A percentile compares a stretch with the other conserved stretches of the same genome.
phyloP scores from a whole-genome alignment of 1,139 yeast species.

The Debaryomycetaceae sp. region DNA sequence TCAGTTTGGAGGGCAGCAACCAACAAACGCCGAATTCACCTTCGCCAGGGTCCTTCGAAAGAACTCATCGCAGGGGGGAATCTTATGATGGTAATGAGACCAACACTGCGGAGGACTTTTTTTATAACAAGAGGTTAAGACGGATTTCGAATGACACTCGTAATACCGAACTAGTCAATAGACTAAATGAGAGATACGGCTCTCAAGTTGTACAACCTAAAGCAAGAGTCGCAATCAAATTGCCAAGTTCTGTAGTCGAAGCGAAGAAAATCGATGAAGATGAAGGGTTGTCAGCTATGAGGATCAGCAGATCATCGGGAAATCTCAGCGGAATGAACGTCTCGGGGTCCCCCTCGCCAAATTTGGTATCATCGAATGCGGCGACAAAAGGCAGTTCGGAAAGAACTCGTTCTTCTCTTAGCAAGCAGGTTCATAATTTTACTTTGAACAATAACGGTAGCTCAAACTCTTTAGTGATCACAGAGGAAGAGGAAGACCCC shows the following conservation, averaged over 20 bases:
- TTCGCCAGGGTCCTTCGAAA: conserved; percentile 9
- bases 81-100: conserved; percentile 4
- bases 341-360: conserved; percentile 10
- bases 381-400: neutral
- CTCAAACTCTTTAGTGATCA: conserved; percentile 24
- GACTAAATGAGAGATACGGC: conserved; percentile 16
- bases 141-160: conserved; percentile 1
- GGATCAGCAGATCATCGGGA: conserved; percentile 36
- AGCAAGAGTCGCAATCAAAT: conserved; percentile 25
- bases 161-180: conserved; percentile 11
- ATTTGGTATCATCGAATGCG: conserved; percentile 10
- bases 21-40: conserved; percentile 15
- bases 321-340: conserved; percentile 17
- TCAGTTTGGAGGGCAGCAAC: conserved; percentile 14
- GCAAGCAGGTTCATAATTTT: conserved; percentile 16
- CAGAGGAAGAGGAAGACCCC: conserved; percentile 17
- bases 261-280: conserved; percentile 28
- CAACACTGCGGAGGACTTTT: conserved; percentile 10
- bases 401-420: conserved; percentile 17
- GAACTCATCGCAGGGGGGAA: conserved; percentile 1
- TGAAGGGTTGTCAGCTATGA: conserved; percentile 38
- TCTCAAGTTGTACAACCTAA: conserved; percentile 49
- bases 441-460: conserved; percentile 27
- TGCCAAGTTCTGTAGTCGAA: conserved; percentile 40
- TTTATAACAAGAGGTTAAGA: conserved; percentile 7